A percentile compares a stretch with the other conserved stretches of the same genome.
These are phyloP conservation scores for Apiospora phragmitis DNA, from an alignment of 2,329 filamentous ascomycete species.

Conservation along the genomic window DNA sequence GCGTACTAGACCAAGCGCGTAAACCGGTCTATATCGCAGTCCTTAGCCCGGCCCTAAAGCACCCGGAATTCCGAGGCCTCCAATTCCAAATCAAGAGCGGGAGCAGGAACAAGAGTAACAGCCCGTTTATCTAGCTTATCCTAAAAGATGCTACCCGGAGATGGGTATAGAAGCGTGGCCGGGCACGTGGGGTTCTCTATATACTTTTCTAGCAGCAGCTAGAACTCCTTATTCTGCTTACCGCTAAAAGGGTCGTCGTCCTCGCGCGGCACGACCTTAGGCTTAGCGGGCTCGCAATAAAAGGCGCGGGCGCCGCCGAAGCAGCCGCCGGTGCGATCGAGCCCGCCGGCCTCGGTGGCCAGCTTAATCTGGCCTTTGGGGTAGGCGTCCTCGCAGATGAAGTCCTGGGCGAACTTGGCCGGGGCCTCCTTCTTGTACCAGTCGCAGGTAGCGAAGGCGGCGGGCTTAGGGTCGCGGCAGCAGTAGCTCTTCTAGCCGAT, in stretches of 20 bases:
- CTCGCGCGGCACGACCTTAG: neutral
- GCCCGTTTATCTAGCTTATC: neutral
- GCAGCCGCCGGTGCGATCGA: neutral
- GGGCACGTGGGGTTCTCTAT: constrained; percentile 16
- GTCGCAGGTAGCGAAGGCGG: neutral
- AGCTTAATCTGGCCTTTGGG: neutral
- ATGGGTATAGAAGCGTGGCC: constrained; percentile 12
- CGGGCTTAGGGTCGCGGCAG: neutral
- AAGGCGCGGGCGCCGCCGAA: constrained; percentile 2
- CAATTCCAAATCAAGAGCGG: neutral
- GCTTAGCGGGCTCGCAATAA: neutral
- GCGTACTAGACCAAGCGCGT: neutral
- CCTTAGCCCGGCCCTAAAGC: constrained; percentile 2
- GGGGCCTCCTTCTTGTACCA: neutral
- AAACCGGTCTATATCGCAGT: constrained; percentile 9
- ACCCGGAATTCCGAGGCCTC: neutral
- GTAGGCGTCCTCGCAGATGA: constrained; percentile 1
- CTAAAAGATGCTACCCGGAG: neutral
- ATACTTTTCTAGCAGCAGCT: constrained; percentile 11
- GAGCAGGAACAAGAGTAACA: too few species aligned
- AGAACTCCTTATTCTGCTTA: constrained; percentile 13
- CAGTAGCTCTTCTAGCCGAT: neutral
- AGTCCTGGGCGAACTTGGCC: neutral
- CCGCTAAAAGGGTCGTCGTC: constrained; percentile 13
- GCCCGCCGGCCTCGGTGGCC: neutral